Conservation (phyloP, 495 filamentous ascomycete genomes). For the Xylaria venustula region DNA sequence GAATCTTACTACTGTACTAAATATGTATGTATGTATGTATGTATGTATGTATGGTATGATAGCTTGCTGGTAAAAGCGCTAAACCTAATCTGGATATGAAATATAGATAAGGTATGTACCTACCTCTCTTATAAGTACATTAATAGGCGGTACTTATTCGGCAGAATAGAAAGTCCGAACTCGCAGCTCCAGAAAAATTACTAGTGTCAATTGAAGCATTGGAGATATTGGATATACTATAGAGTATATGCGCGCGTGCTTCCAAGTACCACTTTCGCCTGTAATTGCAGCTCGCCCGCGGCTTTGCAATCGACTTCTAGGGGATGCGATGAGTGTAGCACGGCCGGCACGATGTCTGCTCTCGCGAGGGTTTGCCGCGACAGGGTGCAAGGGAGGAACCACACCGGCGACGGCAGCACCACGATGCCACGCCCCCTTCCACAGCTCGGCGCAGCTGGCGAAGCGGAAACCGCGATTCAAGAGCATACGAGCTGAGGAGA, state of each 20-base stretch:
- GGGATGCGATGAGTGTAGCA: constrained; percentile 34
- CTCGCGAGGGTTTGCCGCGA: constrained; percentile 27
- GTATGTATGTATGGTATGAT: no score
- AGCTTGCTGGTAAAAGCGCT: no score
- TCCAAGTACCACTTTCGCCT: neutral
- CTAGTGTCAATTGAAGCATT: constrained; percentile 13
- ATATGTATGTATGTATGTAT: no score
- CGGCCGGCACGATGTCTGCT: constrained; percentile 32
- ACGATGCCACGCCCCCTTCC: constrained; percentile 39
- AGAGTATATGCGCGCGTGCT: constrained; percentile 15
- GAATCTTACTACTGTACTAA: no score
- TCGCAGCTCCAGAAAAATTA: constrained; percentile 15
- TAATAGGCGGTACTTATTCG: no score
- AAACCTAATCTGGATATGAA: no score
- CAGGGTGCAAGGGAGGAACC: constrained; percentile 1
- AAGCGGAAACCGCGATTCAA: constrained; percentile 42
- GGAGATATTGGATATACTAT: constrained; percentile 5
- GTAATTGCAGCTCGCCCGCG: constrained; percentile 17
- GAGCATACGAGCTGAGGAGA: constrained; percentile 42
- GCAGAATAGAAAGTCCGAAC: constrained; percentile 14
- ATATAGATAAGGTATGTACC: no score
- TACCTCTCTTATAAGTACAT: no score
- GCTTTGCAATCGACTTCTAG: constrained; percentile 14
- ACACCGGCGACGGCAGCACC: constrained; percentile 18
- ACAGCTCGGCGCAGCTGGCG: constrained; percentile 43